These are phyloP conservation scores for Lipomyces chichibuensis DNA, from an alignment of 805 yeast genomes.

Conservation along the genomic window DNA sequence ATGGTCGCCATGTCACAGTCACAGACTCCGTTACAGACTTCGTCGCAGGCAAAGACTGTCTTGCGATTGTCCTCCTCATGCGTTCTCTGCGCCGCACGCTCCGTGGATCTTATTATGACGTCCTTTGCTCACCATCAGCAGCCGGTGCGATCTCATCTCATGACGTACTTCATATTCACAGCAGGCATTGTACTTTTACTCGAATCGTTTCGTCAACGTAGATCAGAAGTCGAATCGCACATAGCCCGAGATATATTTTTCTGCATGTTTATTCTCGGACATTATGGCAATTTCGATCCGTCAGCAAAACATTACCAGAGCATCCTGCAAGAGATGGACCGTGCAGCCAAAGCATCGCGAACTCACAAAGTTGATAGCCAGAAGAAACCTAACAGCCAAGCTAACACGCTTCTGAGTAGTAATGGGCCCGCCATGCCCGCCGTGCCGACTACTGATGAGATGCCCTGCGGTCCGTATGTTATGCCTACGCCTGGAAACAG, in stretches of 20 bases:
- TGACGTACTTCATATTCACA: conserved; percentile 35
- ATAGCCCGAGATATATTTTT: conserved; percentile 34
- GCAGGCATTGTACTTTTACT: conserved; percentile 33
- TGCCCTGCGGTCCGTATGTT: conserved; percentile 18
- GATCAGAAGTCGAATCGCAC: conserved; percentile 34
- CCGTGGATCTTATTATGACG: conserved; percentile 34
- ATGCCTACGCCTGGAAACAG: conserved; percentile 30
- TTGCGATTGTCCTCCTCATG: conserved; percentile 34
- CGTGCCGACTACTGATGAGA: conserved; percentile 4
- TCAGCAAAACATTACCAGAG: conserved; percentile 34
- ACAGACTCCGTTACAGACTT: conserved; percentile 26
- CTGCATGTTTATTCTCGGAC: conserved; percentile 33
- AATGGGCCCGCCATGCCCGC: conserved; percentile 11
- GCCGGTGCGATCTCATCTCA: conserved; percentile 33
- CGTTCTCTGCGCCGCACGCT: conserved; percentile 35
- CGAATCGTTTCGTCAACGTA: conserved; percentile 34
- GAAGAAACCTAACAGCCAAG: conserved; percentile 26
- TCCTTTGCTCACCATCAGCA: conserved; percentile 35
- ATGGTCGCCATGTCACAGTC: no score
- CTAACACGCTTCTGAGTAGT: conserved; percentile 28
- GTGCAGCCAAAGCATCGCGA: conserved; percentile 35
- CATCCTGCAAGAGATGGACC: conserved; percentile 35
- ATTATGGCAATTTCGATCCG: conserved; percentile 35
- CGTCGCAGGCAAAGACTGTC: conserved; percentile 26
- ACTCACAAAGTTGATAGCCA: conserved; percentile 19